phyloP scores from a whole-genome alignment of 192 early-diverging fungal species.

The Ambispora gerdemannii region DNA sequence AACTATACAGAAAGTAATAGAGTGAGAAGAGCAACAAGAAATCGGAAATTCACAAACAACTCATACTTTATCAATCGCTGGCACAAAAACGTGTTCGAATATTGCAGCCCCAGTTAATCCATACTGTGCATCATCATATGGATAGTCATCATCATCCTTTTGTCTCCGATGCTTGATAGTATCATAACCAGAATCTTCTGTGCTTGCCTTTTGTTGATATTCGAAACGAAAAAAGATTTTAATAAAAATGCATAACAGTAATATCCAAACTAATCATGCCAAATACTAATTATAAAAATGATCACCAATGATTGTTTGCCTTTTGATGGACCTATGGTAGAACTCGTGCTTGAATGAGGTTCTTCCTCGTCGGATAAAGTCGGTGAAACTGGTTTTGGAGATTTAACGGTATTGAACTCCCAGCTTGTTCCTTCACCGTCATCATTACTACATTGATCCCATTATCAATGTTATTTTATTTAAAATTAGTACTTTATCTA shows the following conservation, averaged over 20 bases:
- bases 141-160: conserved; percentile 32
- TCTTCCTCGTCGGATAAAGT: conserved; percentile 27
- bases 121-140: conserved; percentile 20
- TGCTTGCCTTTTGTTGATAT: conserved; percentile 6
- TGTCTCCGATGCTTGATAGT: conserved; percentile 33
- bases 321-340: conserved; percentile 27
- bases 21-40: conserved; percentile 29
- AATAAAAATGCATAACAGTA: not conserved
- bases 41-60: not conserved
- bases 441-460: conserved; percentile 31
- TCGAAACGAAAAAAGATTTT: conserved; percentile 5
- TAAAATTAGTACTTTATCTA: not conserved
- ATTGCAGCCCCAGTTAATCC: conserved; percentile 30
- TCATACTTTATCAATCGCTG: conserved; percentile 23
- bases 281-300: not conserved
- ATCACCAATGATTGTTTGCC: conserved; percentile 29
- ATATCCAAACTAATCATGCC: no score
- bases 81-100: conserved; percentile 37
- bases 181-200: conserved; percentile 41
- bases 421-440: conserved; percentile 44
- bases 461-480: not conserved
- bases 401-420: conserved; percentile 55
- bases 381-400: conserved; percentile 33
- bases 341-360: not conserved
- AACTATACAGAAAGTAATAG: conserved; percentile 31